Percentiles rank a stretch among this genome's conserved stretches.
These are phyloP conservation scores for Tubosaeta brunneosetosa DNA, from an alignment of 768 basidiomycete species.

Conservation along the genomic window DNA sequence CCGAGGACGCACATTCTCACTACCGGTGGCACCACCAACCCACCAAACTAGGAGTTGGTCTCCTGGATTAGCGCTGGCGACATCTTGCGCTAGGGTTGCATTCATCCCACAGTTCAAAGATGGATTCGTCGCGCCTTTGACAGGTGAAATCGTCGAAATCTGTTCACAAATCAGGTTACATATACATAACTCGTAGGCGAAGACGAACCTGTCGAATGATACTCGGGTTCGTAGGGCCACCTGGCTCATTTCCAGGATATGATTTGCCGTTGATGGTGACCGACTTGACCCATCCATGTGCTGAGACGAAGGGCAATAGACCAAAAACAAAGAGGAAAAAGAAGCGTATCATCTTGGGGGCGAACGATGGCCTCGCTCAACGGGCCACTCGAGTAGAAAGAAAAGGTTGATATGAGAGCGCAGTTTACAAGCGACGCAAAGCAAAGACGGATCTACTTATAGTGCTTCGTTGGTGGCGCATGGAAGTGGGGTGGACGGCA, in stretches of 20 bases:
- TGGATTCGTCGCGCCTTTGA: constrained; percentile 55
- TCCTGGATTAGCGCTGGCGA: constrained; percentile 56
- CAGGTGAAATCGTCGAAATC: constrained; percentile 39
- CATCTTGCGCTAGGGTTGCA: constrained; percentile 43
- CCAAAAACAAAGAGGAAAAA: constrained; percentile 6
- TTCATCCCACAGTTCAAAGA: constrained; percentile 57
- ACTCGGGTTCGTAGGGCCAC: constrained; percentile 31
- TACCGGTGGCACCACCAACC: constrained; percentile 40
- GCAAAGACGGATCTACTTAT: constrained; percentile 15
- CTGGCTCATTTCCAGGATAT: constrained; percentile 30
- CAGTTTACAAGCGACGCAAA: background rate
- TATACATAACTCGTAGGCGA: background rate
- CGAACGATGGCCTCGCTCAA: constrained; percentile 16
- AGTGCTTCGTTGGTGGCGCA: constrained; percentile 5
- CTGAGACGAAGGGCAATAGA: constrained; percentile 20
- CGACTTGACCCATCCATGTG: constrained; percentile 29
- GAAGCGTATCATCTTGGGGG: constrained; percentile 13
- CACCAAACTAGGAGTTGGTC: constrained; percentile 51
- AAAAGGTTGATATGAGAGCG: background rate
- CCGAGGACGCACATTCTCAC: constrained; percentile 27
- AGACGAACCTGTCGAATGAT: constrained; percentile 40
- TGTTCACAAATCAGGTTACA: constrained; percentile 3
- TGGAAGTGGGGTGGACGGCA: constrained; percentile 14
- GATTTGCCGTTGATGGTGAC: constrained; percentile 27
- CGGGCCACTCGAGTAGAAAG: constrained; percentile 12